phyloP scores from a whole-genome alignment of 805 yeast species.

The Candida namnaoensis region DNA sequence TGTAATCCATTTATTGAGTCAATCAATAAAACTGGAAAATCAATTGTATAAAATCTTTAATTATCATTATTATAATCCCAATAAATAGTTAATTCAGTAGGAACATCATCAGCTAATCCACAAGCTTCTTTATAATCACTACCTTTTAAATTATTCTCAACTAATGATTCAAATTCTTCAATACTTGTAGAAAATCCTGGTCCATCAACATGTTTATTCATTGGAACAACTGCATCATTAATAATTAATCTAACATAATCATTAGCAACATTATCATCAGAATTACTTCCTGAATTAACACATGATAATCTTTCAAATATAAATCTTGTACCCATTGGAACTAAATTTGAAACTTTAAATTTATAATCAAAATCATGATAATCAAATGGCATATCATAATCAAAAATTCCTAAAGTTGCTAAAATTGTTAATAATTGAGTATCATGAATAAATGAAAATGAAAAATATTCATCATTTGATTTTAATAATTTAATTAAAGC shows the following conservation, averaged over 20 bases:
- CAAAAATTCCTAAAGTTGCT: slow-evolving; percentile 38
- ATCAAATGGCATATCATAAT: slow-evolving; percentile 30
- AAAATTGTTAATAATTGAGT: slow-evolving; percentile 43
- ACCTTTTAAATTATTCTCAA: slow-evolving; percentile 7
- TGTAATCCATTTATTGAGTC: too few relatives aligned
- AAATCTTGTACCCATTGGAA: slow-evolving; percentile 47
- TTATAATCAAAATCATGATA: slow-evolving; percentile 33
- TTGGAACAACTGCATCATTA: slow-evolving; percentile 43
- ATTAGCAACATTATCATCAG: slow-evolving; percentile 6
- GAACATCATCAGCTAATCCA: slow-evolving; percentile 3
- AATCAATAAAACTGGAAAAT: neutral
- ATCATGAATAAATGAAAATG: slow-evolving; percentile 46
- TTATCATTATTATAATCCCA: slow-evolving; percentile 11
- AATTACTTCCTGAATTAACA: slow-evolving; percentile 13
- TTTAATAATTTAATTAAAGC: slow-evolving; percentile 37
- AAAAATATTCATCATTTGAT: slow-evolving; percentile 28
- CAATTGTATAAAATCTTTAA: too few relatives aligned
- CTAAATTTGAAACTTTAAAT: slow-evolving; percentile 36
- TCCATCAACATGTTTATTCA: slow-evolving; percentile 31
- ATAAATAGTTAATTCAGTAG: slow-evolving; percentile 18
- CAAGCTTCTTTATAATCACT: slow-evolving; percentile 8
- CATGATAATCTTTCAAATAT: slow-evolving; percentile 37
- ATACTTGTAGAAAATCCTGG: slow-evolving; percentile 36
- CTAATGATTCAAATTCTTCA: slow-evolving; percentile 14
- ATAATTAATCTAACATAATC: slow-evolving; percentile 32